Percentiles rank a stretch among this genome's conserved stretches.
phyloP scores from a whole-genome alignment of 2,329 filamentous ascomycete genomes.

The Trichoderma asperellum region DNA sequence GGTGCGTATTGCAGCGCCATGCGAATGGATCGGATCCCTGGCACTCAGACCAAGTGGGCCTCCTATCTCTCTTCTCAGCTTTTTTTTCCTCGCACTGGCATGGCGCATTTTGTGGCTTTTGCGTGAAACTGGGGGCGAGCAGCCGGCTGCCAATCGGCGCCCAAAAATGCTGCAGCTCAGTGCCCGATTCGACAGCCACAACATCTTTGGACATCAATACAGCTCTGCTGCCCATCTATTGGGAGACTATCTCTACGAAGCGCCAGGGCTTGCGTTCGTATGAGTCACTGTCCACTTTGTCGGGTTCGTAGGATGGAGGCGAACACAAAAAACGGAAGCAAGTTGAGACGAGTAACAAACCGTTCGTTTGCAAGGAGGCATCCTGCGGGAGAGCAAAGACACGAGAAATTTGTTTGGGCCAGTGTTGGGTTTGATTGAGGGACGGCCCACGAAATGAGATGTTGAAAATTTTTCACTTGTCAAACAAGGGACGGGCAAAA shows the following conservation, averaged over 20 bases:
- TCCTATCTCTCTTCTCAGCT: not conserved
- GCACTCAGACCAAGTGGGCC: slow-evolving; percentile 1
- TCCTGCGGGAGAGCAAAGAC: slow-evolving; percentile 10
- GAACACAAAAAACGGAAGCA: not conserved
- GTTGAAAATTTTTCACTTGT: slow-evolving; percentile 31
- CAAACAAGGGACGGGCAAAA: slow-evolving; percentile 29
- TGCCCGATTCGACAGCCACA: slow-evolving; percentile 32
- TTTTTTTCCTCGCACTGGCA: slow-evolving; percentile 2
- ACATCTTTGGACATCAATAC: slow-evolving; percentile 37
- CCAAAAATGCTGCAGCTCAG: slow-evolving; percentile 26
- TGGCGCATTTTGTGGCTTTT: slow-evolving; percentile 18
- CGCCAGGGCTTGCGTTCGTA: slow-evolving; percentile 9
- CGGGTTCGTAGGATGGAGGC: not conserved
- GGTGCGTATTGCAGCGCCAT: slow-evolving; percentile 11
- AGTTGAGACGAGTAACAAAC: not conserved
- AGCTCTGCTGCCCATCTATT: slow-evolving; percentile 31
- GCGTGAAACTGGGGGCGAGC: slow-evolving; percentile 24
- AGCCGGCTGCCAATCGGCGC: slow-evolving; percentile 32
- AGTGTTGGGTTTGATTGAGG: slow-evolving; percentile 27
- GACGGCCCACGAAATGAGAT: slow-evolving; percentile 31
- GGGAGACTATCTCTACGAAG: slow-evolving; percentile 32
- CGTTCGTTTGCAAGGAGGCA: slow-evolving; percentile 11
- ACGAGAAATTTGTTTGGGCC: slow-evolving; percentile 17
- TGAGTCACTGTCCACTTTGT: slow-evolving; percentile 31
- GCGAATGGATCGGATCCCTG: slow-evolving; percentile 13